Base-by-base conservation (phyloP, 352 stramenopile genomes). In the Phytopythium mirpurense region DNA sequence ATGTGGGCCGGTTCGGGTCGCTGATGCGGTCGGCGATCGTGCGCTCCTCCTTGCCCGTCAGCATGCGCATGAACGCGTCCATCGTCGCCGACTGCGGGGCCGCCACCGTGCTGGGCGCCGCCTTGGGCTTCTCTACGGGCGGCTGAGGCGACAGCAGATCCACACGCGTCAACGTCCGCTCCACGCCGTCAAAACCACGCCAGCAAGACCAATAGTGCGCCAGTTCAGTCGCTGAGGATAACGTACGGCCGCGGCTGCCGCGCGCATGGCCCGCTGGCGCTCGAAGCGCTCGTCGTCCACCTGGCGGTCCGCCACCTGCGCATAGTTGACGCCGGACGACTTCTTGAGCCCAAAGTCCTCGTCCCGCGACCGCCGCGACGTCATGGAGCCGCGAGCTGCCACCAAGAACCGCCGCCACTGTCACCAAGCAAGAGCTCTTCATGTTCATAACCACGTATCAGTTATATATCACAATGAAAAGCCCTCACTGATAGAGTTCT, bases 1-100 rank as follows among this genome's bases (percentile, higher is more conserved):
- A 98, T 35, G 92, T 98, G 24, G 94, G 94, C 37, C 94, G 83
- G 59, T 97, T 98, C 53, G 83, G 78, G 68, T 98, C 94, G 49
- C 81, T 91, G 36, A 98, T 86, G 56, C 94, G 93, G 58, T 98
- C 88, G 0, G 87, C 85, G 57, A 98, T 98, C 18, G 89, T 97
- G 60, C 92, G 83, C 65, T 98, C 90, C 49, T 96, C 88, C 61
- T 96, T 90, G 19, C 92, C 93, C 18, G 90, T 93, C 69, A 98
- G 70, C 66, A 98, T 82, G 54, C 93, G 80, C 79, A 97, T 93
- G 42, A 98, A 93, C 34, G 92, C 90, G 47, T 97, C 88, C 90
- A 98, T 98, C 26, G 94, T 90, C 8, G 83, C 81, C 0, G 82
- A 93, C 43, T 78, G 74, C 15, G 62, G 52, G 2, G 57, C 54